These are phyloP conservation scores for Vitis cinerea DNA, from an alignment of 164 flowering plant genomes.

Conservation along the genomic window DNA sequence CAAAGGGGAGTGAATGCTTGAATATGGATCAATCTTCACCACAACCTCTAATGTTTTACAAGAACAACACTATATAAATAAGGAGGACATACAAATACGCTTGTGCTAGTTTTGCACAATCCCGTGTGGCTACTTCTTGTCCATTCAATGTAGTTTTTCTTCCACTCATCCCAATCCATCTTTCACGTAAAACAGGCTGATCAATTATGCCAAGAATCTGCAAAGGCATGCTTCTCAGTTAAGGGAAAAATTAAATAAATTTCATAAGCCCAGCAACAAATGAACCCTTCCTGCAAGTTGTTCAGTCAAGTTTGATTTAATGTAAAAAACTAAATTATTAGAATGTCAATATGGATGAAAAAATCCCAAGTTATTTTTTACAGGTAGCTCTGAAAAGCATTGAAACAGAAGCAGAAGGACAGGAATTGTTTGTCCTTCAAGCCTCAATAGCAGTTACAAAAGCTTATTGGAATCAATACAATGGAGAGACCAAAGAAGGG, in stretches of 20 bases:
- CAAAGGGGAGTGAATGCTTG: too few relatives aligned
- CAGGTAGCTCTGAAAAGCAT: too few relatives aligned
- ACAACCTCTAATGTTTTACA: slow-evolving; percentile 1
- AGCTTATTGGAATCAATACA: too few relatives aligned
- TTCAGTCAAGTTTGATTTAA: too few relatives aligned
- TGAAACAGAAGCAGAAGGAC: too few relatives aligned
- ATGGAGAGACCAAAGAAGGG: too few relatives aligned
- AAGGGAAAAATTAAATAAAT: too few relatives aligned
- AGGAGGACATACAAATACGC: slow-evolving; percentile 74
- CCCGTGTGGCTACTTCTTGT: slow-evolving; percentile 71
- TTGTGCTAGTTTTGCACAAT: slow-evolving; percentile 66
- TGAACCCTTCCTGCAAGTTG: too few relatives aligned
- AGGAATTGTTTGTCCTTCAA: not conserved
- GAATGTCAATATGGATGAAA: too few relatives aligned
- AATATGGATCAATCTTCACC: not conserved
- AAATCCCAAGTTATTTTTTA: too few relatives aligned
- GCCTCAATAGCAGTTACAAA: not conserved
- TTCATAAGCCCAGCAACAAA: too few relatives aligned
- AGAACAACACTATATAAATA: not conserved
- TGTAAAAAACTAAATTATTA: too few relatives aligned
- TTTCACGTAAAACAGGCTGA: slow-evolving; percentile 85
- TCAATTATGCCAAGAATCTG: slow-evolving; percentile 96
- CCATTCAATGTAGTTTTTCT: slow-evolving; percentile 81
- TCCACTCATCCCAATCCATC: slow-evolving; percentile 92
- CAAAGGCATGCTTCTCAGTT: not conserved